Evolutionary conservation across 1,139 yeast genomes (phyloP).

Genomic region (Yamadazyma songkhlaensis): DNA sequence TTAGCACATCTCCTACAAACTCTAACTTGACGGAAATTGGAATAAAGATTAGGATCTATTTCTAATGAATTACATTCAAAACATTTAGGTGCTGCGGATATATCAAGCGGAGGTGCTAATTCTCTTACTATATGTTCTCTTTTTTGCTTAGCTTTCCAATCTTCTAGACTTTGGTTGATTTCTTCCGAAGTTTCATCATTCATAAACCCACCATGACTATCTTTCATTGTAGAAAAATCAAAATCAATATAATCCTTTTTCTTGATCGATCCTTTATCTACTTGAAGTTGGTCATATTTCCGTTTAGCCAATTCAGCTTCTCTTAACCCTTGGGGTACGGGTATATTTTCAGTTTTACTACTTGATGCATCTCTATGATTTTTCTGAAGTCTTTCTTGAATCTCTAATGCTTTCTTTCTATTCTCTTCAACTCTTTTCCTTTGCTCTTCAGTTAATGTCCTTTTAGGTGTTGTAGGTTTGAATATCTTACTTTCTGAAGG

Average conservation of each 20-base stretch:
- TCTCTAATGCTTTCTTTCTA: slow-evolving; percentile 55
- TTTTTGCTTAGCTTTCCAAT: slow-evolving; percentile 71
- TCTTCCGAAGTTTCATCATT: slow-evolving; percentile 16
- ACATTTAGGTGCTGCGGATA: slow-evolving; percentile 73
- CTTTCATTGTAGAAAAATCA: slow-evolving; percentile 87
- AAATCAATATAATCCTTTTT: slow-evolving; percentile 82
- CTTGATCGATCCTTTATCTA: slow-evolving; percentile 43
- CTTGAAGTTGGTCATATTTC: slow-evolving; percentile 12
- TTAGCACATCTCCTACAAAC: slow-evolving; percentile 81
- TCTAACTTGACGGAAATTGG: slow-evolving; percentile 61
- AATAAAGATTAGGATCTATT: slow-evolving; percentile 67
- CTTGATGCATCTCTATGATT: slow-evolving; percentile 29
- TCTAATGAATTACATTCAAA: slow-evolving; percentile 78
- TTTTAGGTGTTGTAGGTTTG: neutral
- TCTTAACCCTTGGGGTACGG: slow-evolving; percentile 11
- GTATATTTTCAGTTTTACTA: slow-evolving; percentile 10
- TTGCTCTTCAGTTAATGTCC: slow-evolving; percentile 51
- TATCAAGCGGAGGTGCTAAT: slow-evolving; percentile 68
- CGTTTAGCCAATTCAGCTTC: slow-evolving; percentile 12
- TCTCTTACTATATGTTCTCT: slow-evolving; percentile 44
- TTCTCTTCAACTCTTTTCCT: slow-evolving; percentile 52
- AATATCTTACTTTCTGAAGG: neutral
- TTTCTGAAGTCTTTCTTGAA: slow-evolving; percentile 38
- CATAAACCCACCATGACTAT: slow-evolving; percentile 79
- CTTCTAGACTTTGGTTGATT: slow-evolving; percentile 55